Base-by-base conservation (phyloP, 2,329 filamentous ascomycete genomes). In the Chaetomium olivaceum region DNA sequence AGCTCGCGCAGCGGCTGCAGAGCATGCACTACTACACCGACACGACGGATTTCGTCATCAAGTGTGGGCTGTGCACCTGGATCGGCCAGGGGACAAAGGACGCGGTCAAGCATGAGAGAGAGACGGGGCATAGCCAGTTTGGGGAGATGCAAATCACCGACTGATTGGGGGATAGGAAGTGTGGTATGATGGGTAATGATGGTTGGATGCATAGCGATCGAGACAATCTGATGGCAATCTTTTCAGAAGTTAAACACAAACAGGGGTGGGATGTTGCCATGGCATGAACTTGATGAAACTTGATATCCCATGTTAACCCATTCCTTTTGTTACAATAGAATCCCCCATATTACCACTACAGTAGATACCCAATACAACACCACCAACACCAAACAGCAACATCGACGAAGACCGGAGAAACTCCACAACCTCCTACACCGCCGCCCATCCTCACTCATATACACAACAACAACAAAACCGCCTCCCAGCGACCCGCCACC, bases 11-110 rank as follows among this genome's bases (percentile, higher is more conserved):
- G 68, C 85, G 89, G 67, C 80, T 98, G 48, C 79, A 81, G 67
- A 84, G 89, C 70, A 83, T 86, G 61, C 87, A 96, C 75, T 98
- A 98, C 75, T 97, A 87, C 73, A 97, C 93, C 0, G 92, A 97
- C 75, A 96, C 92, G 0, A 86, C 90, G 25, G 89, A 89, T 0
- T 92, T 97, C 74, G 82, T 86, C 46, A 85, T 97, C 65, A 87
- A 83, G 73, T 98, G 94, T 76, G 92, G 93, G 69, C 80, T 83
- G 9, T 94, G 91, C 73, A 83, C 85, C 2, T 87, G 86, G 82
- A 83, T 88, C 21, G 88, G 91, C 0, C 86, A 86, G 63, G 91
- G 91, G 74, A 88, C 88, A 11, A 80, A 78, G 68, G 82, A 82
- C 54, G 86, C 87, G 1, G 78, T 81, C 6, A 77, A 81, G 67